Evolutionary conservation across 371 early-diverging fungal species (phyloP), one percentile per base, ranked within the genome.

Genomic region (Mortierella sp.): DNA sequence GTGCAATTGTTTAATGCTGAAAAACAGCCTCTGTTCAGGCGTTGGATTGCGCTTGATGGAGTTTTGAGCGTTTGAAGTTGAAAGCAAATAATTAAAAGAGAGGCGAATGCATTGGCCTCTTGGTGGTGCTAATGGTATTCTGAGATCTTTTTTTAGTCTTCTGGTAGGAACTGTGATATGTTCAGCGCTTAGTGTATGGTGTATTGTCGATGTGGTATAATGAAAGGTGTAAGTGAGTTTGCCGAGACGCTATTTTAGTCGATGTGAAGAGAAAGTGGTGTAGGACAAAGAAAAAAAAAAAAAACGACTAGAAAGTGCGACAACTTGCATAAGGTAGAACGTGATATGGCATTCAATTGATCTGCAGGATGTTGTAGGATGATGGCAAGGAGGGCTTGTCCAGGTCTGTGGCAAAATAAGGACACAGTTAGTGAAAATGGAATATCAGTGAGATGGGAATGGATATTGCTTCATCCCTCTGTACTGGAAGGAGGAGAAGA

Each of bases 391-490:
- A 55, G 6, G 16, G 28, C 10, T 26, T 28, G 9, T 6, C 26
- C 14, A 26, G 55, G 28, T 54, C 54, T 24, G 54, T 54, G 54
- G 24, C 54, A 54, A 54, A 54, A 54, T 3, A 24, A 54, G 22
- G 6, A 8, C 26, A 54, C n/a, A n/a, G n/a, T n/a, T n/a, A n/a
- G n/a, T 54, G 54, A 24, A 54, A 26, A 24, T 54, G 54, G 55
- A 55, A 28, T 26, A 14, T 8, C 28, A 26, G 26, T 55, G 55
- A 26, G 6, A 55, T 55, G 55, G 55, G 55, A 55, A 55, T 55
- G 55, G 55, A 28, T 55, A 55, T 28, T 55, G 26, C 55, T 28
- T 55, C 28, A 55, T 55, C 54, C 54, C 54, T 24, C 54, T 8
- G 11, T 10, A 47, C n/a, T n/a, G n/a, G n/a, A n/a, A n/a, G n/a